Base-by-base conservation (phyloP, 2,329 filamentous ascomycete genomes). In the Colletotrichum sp. region DNA sequence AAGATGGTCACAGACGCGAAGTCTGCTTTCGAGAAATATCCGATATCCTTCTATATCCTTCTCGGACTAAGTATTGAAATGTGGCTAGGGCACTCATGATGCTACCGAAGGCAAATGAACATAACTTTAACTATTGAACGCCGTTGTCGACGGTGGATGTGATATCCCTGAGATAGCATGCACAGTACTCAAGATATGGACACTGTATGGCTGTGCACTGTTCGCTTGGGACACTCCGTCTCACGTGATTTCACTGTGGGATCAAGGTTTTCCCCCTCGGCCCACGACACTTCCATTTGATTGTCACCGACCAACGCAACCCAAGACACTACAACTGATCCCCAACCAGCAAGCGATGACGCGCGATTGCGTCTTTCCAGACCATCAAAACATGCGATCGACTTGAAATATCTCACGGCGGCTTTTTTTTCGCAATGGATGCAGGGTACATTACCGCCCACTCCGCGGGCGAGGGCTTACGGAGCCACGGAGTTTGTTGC, bases 241-340 rank as follows among this genome's bases (percentile, higher is more conserved):
- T 65, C 73, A 76, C 73, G 73, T 76, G 73, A 76, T 13, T 28
- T 52, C 21, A 5, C 12, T 32, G 21, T 32, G n/a, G 32, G 44
- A 62, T 73, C 73, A 76, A 76, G 73, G 70, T 76, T 76, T 76
- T 76, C 70, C 73, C 64, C 64, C 69, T 73, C 44, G 32, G 32
- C 57, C 63, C 70, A 73, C 64, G 64, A 73, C 70, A 57, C 26
- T 21, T 49, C 36, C 36, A 44, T 44, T 21, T 52, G 44, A 52
- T 28, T 60, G 16, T 72, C 70, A 60, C 34, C 39, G 39, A 69
- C 44, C 63, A 65, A 69, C 57, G 59, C 70, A 64, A 52, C 26
- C 16, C 57, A n/a, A 36, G 60, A 49, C 69, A 30, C 24, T 49
- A 69, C 36, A n/a, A 69, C 73, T 73, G 64, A 69, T 28, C 32